These are phyloP conservation scores for Candolleomyces efflorescens DNA, from an alignment of 768 basidiomycete genomes.

Conservation along the genomic window DNA sequence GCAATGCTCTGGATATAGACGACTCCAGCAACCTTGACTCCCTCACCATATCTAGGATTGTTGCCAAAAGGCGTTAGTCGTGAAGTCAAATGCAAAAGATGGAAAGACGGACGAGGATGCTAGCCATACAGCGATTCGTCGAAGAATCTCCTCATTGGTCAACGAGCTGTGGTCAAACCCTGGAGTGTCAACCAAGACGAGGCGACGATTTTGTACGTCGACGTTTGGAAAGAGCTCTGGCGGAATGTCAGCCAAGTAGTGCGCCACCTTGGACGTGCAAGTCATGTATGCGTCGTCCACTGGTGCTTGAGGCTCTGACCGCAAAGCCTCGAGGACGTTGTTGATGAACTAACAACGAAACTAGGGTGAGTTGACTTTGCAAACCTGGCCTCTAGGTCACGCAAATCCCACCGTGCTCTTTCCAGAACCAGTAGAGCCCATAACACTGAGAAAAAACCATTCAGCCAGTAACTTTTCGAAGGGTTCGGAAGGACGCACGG, in stretches of 20 bases:
- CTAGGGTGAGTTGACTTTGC: background rate
- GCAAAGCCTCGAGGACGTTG: background rate
- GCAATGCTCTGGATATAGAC: background rate
- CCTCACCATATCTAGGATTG: background rate
- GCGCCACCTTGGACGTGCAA: slow-evolving; percentile 6
- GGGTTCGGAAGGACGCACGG: background rate
- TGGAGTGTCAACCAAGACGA: slow-evolving; percentile 14
- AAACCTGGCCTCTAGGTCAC: background rate
- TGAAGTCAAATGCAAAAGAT: background rate
- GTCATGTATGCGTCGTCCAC: slow-evolving; percentile 1
- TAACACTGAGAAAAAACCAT: background rate
- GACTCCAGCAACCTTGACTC: background rate
- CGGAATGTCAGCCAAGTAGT: background rate
- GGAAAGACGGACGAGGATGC: background rate
- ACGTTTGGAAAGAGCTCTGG: background rate
- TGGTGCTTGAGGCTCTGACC: background rate
- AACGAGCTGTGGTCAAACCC: slow-evolving; percentile 12
- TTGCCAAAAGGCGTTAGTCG: background rate
- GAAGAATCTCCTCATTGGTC: slow-evolving; percentile 1
- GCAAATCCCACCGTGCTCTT: slow-evolving; percentile 8
- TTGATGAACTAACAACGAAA: slow-evolving; percentile 2
- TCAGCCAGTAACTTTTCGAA: background rate
- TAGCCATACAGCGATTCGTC: background rate
- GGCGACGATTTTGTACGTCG: background rate
- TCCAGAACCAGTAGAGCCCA: slow-evolving; percentile 9